Evolutionary conservation across 2,329 filamentous ascomycete species (phyloP).

Genomic region (Neocatenulostroma microsporum): DNA sequence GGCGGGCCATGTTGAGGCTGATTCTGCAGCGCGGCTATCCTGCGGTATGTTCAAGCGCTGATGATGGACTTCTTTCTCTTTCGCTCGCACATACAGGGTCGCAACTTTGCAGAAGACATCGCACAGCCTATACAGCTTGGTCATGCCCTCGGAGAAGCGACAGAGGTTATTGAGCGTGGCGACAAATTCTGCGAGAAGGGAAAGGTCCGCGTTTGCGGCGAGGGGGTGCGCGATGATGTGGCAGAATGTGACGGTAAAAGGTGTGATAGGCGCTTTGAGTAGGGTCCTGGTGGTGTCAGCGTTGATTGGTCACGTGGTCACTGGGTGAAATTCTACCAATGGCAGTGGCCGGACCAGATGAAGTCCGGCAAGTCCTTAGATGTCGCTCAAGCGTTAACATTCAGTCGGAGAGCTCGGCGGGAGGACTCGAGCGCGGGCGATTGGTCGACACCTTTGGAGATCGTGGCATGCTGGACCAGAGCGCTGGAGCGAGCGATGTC

Average conservation of each 20-base stretch:
- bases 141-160: constrained; percentile 17
- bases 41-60: constrained; percentile 1
- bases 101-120: constrained; percentile 20
- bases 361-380: constrained; percentile 6
- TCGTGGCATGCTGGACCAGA: constrained; percentile 12
- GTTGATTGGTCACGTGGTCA: background rate
- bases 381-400: constrained; percentile 3
- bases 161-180: constrained; percentile 13
- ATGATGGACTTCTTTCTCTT: constrained; percentile 6
- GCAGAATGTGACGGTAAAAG: constrained; percentile 52
- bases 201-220: constrained; percentile 12
- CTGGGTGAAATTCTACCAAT: constrained; percentile 7
- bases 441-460: constrained; percentile 5
- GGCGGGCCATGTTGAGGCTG: background rate
- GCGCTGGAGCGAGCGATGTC: background rate
- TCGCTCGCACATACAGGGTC: constrained; percentile 14
- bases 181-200: constrained; percentile 18
- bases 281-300: constrained; percentile 26
- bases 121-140: constrained; percentile 12
- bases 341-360: constrained; percentile 10
- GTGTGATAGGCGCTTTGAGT: constrained; percentile 51
- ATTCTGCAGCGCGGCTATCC: background rate
- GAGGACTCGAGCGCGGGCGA: constrained; percentile 13
- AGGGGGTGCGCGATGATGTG: constrained; percentile 16
- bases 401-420: constrained; percentile 8